phyloP scores from a whole-genome alignment of 257 asterid species.

The Solanum lycopersicoides region DNA sequence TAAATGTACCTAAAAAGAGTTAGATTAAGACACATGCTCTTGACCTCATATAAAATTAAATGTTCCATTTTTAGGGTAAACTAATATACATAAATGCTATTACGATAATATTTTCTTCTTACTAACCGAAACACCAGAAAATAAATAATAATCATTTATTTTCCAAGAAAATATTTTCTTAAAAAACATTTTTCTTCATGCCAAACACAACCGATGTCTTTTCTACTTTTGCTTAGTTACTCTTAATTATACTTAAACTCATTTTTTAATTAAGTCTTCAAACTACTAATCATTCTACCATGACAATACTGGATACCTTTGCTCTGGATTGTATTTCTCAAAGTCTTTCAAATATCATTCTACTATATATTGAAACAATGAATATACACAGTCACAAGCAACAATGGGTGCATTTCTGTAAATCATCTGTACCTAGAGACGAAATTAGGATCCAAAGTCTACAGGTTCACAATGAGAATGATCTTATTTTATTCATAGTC shows the following conservation, averaged over 20 bases:
- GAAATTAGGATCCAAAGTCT: neutral
- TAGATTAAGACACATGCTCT: neutral
- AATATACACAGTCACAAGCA: neutral
- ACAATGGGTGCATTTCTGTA: neutral
- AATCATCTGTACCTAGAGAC: neutral
- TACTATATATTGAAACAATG: neutral
- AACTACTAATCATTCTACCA: constrained; percentile 12
- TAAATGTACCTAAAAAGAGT: neutral
- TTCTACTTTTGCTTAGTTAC: neutral
- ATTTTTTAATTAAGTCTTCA: neutral
- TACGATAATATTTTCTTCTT: neutral
- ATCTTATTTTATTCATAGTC: neutral
- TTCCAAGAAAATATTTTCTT: no score
- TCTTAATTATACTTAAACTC: neutral
- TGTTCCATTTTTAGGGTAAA: neutral
- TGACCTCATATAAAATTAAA: neutral
- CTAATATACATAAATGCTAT: neutral
- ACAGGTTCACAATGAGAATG: neutral
- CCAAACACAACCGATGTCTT: neutral
- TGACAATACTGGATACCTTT: neutral
- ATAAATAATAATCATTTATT: neutral
- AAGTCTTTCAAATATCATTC: neutral
- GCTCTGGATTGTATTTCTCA: neutral
- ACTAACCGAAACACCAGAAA: neutral
- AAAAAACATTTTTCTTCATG: neutral